Evolutionary conservation across 139 green algal genomes (phyloP).

Genomic region (Chlorella sorokiniana): DNA sequence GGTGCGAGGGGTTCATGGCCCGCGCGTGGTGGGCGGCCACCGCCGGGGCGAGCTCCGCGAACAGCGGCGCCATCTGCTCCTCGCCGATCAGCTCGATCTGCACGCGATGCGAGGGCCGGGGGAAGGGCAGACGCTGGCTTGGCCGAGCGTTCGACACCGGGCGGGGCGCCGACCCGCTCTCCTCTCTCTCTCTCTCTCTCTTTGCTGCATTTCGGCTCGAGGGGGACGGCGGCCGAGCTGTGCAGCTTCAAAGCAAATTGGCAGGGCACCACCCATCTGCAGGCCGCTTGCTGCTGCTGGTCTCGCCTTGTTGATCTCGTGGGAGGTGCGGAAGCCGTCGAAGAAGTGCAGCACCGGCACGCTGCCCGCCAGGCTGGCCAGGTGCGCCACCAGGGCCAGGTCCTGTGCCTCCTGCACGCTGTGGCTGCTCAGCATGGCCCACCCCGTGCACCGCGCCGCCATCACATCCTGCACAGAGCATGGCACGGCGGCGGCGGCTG

Average conservation of each 20-base stretch:
- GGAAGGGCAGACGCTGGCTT: too few relatives aligned
- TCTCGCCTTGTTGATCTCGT: constrained; percentile 56
- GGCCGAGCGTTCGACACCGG: too few relatives aligned
- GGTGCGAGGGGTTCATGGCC: constrained; percentile 53
- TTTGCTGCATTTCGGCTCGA: too few relatives aligned
- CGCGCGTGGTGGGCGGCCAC: constrained; percentile 38
- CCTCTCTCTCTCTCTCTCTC: too few relatives aligned
- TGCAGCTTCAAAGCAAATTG: too few relatives aligned
- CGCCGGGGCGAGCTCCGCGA: constrained; percentile 18
- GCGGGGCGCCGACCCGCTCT: too few relatives aligned
- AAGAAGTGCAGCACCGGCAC: constrained; percentile 58
- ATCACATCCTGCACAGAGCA: not conserved
- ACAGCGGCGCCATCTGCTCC: constrained; percentile 9
- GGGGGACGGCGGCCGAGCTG: too few relatives aligned
- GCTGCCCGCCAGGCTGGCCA: constrained; percentile 54
- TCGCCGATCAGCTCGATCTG: not conserved
- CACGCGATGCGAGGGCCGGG: too few relatives aligned
- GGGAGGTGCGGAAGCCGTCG: constrained; percentile 53
- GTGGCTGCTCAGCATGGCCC: constrained; percentile 61
- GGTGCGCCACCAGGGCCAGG: constrained; percentile 57
- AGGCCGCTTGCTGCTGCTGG: not conserved
- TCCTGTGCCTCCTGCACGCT: constrained; percentile 70
- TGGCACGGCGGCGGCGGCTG: too few relatives aligned
- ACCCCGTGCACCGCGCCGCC: constrained; percentile 54
- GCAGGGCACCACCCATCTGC: too few relatives aligned